Evolutionary conservation across 2,329 filamentous ascomycete species (phyloP), one percentile per base, ranked within the genome.

Genomic region (Colletotrichum musicola): DNA sequence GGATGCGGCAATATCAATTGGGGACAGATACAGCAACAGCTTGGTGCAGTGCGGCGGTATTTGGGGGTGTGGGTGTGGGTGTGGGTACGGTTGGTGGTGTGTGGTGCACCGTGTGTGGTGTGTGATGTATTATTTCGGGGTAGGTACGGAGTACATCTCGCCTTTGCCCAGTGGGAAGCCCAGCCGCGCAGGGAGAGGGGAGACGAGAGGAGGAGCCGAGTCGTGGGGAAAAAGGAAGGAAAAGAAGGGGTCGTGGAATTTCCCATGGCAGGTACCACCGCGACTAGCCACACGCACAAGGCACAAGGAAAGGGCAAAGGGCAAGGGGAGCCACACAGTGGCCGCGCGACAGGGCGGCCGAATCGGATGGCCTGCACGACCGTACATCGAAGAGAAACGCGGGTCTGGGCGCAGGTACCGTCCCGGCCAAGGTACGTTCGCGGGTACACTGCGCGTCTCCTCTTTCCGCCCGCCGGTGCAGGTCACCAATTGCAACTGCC

Each of bases 181-280:
- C 49, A 64, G 61, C 65, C 64, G 64, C 64, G 60, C 44, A n/a
- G 40, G 20, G 47, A 35, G 20, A 49, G 58, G 13, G 16, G 12
- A 14, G 55, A 49, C 53, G 61, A 56, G 47, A 60, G 40, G 46
- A 60, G 65, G 61, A 68, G 65, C 65, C 65, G 65, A 68, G 65
- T 30, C 61, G 65, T 68, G 65, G 65, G 61, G 65, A 65, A 68
- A 35, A 65, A 49, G 49, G 65, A 64, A 64, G 61, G 40, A 64
- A 67, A 65, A 65, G 65, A 68, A 68, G 65, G 65, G 65, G 65
- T 68, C 55, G 61, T 68, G 54, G 61, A 64, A 64, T 68, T 68
- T 54, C 54, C 54, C 42, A 68, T 64, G 27, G 47, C 54, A 42
- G 40, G 40, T 12, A 42, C 40, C 12, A 14, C 55, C 64, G 50